Percentiles rank a stretch among this genome's conserved stretches.
phyloP scores from a whole-genome alignment of 805 yeast species.

The Danielozyma ontarioensis region DNA sequence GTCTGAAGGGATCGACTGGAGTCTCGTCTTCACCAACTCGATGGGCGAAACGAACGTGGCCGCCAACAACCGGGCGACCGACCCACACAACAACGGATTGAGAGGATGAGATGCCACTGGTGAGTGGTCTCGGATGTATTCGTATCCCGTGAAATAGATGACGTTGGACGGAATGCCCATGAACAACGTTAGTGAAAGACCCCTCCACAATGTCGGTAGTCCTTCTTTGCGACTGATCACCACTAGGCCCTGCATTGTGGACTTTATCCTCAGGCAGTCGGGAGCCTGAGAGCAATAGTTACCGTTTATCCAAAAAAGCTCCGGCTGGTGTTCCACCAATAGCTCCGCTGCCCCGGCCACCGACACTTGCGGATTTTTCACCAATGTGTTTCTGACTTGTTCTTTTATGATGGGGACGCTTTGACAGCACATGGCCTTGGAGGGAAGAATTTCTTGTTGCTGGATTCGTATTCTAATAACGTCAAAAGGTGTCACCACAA shows the following conservation, averaged over 20 bases:
- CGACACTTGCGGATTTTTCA: slow-evolving; percentile 5
- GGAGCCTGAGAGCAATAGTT: slow-evolving; percentile 31
- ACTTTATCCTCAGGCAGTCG: slow-evolving; percentile 48
- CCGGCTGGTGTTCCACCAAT: slow-evolving; percentile 12
- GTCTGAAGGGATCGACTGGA: slow-evolving; percentile 77
- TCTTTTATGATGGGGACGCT: slow-evolving; percentile 11
- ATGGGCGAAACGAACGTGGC: slow-evolving; percentile 85
- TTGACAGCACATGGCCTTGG: slow-evolving; percentile 22
- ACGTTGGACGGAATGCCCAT: slow-evolving; percentile 94
- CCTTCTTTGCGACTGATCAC: slow-evolving; percentile 75
- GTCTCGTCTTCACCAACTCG: slow-evolving; percentile 80
- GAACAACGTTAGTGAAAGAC: slow-evolving; percentile 70
- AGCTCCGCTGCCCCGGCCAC: background rate
- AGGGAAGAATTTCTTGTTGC: slow-evolving; percentile 61
- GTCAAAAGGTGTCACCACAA: slow-evolving; percentile 76
- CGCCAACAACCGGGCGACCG: slow-evolving; percentile 74
- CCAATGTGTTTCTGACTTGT: slow-evolving; percentile 7
- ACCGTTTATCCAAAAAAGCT: slow-evolving; percentile 30
- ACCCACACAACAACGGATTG: slow-evolving; percentile 83
- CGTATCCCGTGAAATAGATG: slow-evolving; percentile 92
- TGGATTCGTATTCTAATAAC: slow-evolving; percentile 73
- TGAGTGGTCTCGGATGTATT: slow-evolving; percentile 72
- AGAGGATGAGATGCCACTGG: slow-evolving; percentile 40
- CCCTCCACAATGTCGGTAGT: slow-evolving; percentile 75
- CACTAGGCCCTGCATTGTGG: slow-evolving; percentile 70